Percentiles rank a stretch among this genome's conserved stretches.
These are phyloP conservation scores for Tylopilus subfusipes DNA, from an alignment of 768 basidiomycete species.

Conservation along the genomic window DNA sequence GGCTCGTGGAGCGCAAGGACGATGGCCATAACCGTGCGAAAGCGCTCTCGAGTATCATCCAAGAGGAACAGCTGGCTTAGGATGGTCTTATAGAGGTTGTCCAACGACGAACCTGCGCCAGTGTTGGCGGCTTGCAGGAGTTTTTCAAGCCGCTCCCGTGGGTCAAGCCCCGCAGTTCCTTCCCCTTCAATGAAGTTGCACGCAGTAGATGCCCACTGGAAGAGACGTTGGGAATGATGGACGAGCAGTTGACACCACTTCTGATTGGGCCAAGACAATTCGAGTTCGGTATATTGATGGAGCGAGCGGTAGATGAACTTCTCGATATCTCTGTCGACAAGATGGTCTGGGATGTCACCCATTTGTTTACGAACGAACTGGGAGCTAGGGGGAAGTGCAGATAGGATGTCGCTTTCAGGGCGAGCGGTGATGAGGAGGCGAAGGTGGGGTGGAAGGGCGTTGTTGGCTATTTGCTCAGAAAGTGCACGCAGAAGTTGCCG, in stretches of 20 bases:
- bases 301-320: neutral
- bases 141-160: neutral
- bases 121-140: neutral
- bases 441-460: neutral
- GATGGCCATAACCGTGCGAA: neutral
- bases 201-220: too few species aligned
- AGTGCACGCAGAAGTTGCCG: neutral
- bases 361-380: neutral
- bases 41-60: neutral
- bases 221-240: neutral
- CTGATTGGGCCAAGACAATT: neutral
- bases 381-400: neutral
- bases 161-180: neutral
- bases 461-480: neutral
- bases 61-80: neutral
- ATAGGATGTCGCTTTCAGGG: neutral
- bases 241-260: neutral
- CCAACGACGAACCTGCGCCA: neutral
- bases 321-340: neutral
- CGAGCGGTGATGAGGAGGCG: neutral
- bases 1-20: neutral
- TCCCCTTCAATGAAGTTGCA: neutral
- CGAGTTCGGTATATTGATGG: neutral
- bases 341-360: neutral
- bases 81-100: neutral